phyloP scores from a whole-genome alignment of 2,329 filamentous ascomycete species.

The Trichoderma brevicompactum region DNA sequence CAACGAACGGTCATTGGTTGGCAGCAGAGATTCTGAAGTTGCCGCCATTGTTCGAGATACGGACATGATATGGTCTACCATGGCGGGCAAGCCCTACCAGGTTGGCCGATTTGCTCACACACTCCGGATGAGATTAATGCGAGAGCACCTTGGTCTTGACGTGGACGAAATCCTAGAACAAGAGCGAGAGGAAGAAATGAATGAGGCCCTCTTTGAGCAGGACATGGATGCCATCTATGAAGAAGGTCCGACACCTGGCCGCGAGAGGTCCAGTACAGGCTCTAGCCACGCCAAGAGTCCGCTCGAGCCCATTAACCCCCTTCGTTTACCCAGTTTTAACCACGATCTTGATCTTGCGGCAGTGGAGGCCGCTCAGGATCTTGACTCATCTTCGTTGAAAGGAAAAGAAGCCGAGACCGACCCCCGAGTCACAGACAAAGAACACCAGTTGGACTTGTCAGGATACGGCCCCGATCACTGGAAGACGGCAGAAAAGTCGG shows the following conservation, averaged over 20 bases:
- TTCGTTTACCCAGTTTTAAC: slow-evolving; percentile 65
- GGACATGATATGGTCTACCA: slow-evolving; percentile 88
- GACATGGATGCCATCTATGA: slow-evolving; percentile 68
- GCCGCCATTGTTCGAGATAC: slow-evolving; percentile 90
- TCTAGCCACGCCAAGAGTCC: slow-evolving; percentile 46
- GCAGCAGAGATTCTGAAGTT: slow-evolving; percentile 87
- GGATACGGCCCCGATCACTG: slow-evolving; percentile 79
- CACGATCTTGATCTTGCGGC: slow-evolving; percentile 57
- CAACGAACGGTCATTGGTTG: slow-evolving; percentile 95
- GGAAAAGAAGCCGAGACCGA: slow-evolving; percentile 35
- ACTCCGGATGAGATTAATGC: slow-evolving; percentile 89
- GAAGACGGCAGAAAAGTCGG: slow-evolving; percentile 65
- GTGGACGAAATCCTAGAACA: slow-evolving; percentile 89
- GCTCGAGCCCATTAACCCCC: slow-evolving; percentile 38
- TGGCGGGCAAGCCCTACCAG: slow-evolving; percentile 86
- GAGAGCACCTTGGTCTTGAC: slow-evolving; percentile 94
- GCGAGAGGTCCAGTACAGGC: slow-evolving; percentile 6
- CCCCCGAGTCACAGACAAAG: slow-evolving; percentile 54
- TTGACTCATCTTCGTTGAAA: slow-evolving; percentile 31
- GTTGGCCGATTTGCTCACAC: slow-evolving; percentile 94
- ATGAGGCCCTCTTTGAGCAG: slow-evolving; percentile 59
- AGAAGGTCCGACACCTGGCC: slow-evolving; percentile 46
- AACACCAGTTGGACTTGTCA: slow-evolving; percentile 74
- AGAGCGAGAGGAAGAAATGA: slow-evolving; percentile 69
- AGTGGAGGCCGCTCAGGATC: slow-evolving; percentile 55